Evolutionary conservation across 2,329 filamentous ascomycete species (phyloP).

Genomic region (Paraconiothyrium sp.): DNA sequence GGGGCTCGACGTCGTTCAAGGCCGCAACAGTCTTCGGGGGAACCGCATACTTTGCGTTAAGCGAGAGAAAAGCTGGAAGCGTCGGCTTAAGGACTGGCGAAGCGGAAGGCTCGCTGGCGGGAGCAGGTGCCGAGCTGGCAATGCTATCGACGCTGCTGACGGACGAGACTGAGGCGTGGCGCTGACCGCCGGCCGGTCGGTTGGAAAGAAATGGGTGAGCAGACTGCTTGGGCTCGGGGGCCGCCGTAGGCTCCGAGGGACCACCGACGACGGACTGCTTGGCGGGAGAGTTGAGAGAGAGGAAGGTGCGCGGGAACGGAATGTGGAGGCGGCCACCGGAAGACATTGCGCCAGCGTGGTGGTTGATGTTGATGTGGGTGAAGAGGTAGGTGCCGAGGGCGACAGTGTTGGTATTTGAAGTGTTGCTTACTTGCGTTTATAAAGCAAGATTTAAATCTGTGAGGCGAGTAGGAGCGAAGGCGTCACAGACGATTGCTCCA

Average conservation of each 20-base stretch:
- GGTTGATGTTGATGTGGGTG: constrained; percentile 20
- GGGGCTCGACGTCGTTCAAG: constrained; percentile 34
- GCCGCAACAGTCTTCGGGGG: constrained; percentile 33
- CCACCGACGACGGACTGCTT: constrained; percentile 25
- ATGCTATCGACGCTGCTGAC: constrained; percentile 32
- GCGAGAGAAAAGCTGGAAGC: constrained; percentile 44
- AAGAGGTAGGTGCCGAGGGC: constrained; percentile 14
- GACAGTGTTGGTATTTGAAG: constrained; percentile 5
- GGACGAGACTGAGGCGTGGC: constrained; percentile 43
- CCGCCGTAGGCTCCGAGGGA: constrained; percentile 14
- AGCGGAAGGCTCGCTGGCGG: constrained; percentile 33
- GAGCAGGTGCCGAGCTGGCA: constrained; percentile 42
- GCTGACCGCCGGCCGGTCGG: constrained; percentile 28
- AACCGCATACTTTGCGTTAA: constrained; percentile 45
- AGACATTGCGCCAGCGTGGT: constrained; percentile 46
- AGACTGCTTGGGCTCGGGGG: constrained; percentile 35
- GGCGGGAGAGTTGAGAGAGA: constrained; percentile 48
- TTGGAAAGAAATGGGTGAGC: constrained; percentile 51
- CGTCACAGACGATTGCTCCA: constrained; percentile 32
- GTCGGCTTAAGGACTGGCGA: constrained; percentile 39
- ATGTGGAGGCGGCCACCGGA: constrained; percentile 46
- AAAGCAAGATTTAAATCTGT: constrained; percentile 19
- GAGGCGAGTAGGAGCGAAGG: constrained; percentile 22
- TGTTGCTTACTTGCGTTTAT: constrained; percentile 6
- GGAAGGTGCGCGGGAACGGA: constrained; percentile 47